Conservation (phyloP, 2,329 filamentous ascomycete species). For the Calonectria hawksworthii region DNA sequence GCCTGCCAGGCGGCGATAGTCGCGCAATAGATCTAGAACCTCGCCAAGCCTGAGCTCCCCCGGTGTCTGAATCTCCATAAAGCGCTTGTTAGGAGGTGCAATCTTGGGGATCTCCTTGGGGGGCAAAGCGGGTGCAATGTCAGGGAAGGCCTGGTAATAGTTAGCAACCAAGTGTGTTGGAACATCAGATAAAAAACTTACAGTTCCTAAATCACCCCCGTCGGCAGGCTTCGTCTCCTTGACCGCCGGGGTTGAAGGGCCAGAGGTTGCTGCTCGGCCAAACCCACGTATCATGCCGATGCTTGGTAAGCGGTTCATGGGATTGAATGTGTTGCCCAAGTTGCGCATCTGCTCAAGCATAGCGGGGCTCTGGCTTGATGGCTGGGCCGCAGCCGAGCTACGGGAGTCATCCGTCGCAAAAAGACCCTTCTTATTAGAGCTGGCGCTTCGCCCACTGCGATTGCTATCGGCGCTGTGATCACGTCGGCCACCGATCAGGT, state of each 20-base stretch:
- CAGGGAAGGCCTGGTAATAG: slow-evolving; percentile 68
- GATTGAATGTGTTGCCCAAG: slow-evolving; percentile 85
- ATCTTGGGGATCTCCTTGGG: slow-evolving; percentile 69
- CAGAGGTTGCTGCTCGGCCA: slow-evolving; percentile 65
- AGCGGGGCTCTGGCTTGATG: slow-evolving; percentile 62
- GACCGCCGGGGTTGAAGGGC: slow-evolving; percentile 53
- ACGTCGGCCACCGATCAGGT: slow-evolving; percentile 79
- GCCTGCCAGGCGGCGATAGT: slow-evolving; percentile 80
- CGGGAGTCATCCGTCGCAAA: slow-evolving; percentile 60
- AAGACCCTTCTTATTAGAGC: slow-evolving; percentile 70
- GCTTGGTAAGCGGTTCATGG: slow-evolving; percentile 81
- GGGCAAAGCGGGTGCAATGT: slow-evolving; percentile 68
- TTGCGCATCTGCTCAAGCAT: slow-evolving; percentile 85
- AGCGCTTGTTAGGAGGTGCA: slow-evolving; percentile 77
- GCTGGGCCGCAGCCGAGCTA: slow-evolving; percentile 27
- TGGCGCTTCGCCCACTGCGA: slow-evolving; percentile 73
- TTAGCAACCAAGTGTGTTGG: not conserved
- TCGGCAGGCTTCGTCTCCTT: slow-evolving; percentile 59
- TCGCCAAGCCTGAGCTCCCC: slow-evolving; percentile 81
- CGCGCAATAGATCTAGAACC: slow-evolving; percentile 77
- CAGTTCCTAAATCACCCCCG: slow-evolving; percentile 70
- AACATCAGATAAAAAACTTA: slow-evolving; percentile 52
- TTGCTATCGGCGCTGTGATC: slow-evolving; percentile 85
- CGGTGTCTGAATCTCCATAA: slow-evolving; percentile 79
- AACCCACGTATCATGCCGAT: slow-evolving; percentile 84